Evolutionary conservation across 108 stramenopile genomes (phyloP), one percentile per base, ranked within the genome.

Genomic region (Cyclotella cryptica): DNA sequence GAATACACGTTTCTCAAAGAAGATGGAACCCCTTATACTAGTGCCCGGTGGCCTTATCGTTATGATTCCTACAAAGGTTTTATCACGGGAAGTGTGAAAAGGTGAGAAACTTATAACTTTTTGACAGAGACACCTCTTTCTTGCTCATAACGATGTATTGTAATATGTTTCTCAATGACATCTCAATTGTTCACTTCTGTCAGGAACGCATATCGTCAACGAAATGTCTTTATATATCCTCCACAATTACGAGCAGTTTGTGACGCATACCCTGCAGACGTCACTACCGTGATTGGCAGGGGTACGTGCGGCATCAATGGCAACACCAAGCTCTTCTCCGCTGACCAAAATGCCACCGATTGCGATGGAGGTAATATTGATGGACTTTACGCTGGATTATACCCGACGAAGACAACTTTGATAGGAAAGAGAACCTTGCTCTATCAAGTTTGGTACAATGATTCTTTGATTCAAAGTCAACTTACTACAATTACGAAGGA

Each of bases 181-280:
- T 59, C 40, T 24, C 57, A 60, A 19, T 40, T 45, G 30, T n/a
- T 26, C 59, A 1, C 40, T 45, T 21, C 43, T 45, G 10, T 46
- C 71, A 71, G 85, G 4, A 82, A 82, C 21, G 57, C 73, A 11
- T 85, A 85, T 39, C 85, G 85, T 47, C 85, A 85, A 54, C 41
- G 85, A 46, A 85, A 85, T 53, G 79, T 85, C 14, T 85, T 85
- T 55, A 45, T 85, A 21, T 85, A 85, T 30, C 79, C 84, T 14
- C 79, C 79, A 8, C 76, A 53, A 49, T n/a, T n/a, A 15, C 27
- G 28, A 49, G 1, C 29, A 61, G 60, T 61, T 3, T 61, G 60
- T 39, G 29, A 74, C 3, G 19, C 22, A 24, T 85, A 80, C 67
- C 9, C 22, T 7, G 22, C 10, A 18, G 45, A 19, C 0, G 17